Base-by-base conservation (phyloP, 306 rosid genomes). In the Ormosia semicastrata region DNA sequence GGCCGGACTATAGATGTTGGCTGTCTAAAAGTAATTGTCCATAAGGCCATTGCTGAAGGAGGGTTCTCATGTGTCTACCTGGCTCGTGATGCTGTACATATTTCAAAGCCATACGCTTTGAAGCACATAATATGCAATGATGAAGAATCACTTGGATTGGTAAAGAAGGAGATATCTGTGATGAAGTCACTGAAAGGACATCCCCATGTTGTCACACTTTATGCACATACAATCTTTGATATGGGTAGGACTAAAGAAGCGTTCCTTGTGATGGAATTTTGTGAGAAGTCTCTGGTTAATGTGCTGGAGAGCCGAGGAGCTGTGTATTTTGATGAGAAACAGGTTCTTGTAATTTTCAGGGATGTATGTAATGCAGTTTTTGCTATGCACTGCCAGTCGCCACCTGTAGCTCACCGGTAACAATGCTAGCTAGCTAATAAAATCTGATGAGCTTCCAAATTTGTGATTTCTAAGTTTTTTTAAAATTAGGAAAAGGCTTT, bases 221-320 rank as follows among this genome's bases (percentile, higher is more conserved):
- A 15, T 88, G 93, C 96, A 4, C 93, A 90, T 78, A 65, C 96
- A 30, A 84, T 95, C 82, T 56, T 92, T 88, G 98, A 95, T 84
- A 90, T 92, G 97, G 98, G 97, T 52, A 87, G 99, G 85, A 93
- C 93, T 1, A 95, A 95, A 85, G 99, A 95, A 84, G 99, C 96
- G 3, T 68, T 93, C 60, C 89, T 95, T 86, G 98, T 92, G 69
- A 93, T 95, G 99, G 98, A 93, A 64, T 91, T 88, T 84, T 95
- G 99, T 84, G 98, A 95, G 49, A 93, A 84, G 88, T 92, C 98
- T 80, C 87, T 95, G 78, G 96, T 92, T 79, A 92, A 1, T 85
- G 99, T 93, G 72, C 87, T 95, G 68, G 99, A 95, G 82, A 95
- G 90, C 84, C 88, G 96, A 58, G 99, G 98, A 76, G 66, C 90